A percentile compares a stretch with the other conserved stretches of the same genome.
These are phyloP conservation scores for Sporopachydermia lactativora DNA, from an alignment of 805 yeast species.

Conservation along the genomic window DNA sequence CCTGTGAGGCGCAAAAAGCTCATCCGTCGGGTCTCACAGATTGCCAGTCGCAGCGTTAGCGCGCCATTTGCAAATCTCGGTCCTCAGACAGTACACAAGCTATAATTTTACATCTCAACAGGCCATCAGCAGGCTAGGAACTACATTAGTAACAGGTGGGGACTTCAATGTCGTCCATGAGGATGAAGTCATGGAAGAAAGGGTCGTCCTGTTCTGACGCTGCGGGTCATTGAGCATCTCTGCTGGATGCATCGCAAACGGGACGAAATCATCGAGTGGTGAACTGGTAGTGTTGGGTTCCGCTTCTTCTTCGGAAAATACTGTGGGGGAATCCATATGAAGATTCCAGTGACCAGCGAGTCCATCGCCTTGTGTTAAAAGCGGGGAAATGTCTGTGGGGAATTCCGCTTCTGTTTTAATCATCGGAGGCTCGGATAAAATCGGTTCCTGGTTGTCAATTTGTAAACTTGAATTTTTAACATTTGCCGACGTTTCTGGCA, in stretches of 20 bases:
- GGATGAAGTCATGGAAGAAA: slow-evolving; percentile 1
- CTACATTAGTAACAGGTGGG: not conserved
- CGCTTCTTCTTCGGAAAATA: not conserved
- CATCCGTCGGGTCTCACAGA: not conserved
- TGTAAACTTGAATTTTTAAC: too few relatives aligned
- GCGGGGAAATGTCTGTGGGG: not conserved
- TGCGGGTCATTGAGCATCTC: slow-evolving; percentile 1
- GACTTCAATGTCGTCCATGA: not conserved
- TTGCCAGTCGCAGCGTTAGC: slow-evolving; percentile 1
- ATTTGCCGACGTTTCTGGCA: not conserved
- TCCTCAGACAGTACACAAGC: not conserved
- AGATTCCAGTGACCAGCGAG: not conserved
- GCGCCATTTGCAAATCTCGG: not conserved
- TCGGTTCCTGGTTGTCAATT: too few relatives aligned
- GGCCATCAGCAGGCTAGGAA: slow-evolving; percentile 1
- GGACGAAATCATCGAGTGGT: slow-evolving; percentile 1
- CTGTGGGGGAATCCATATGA: not conserved
- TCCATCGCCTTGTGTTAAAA: not conserved
- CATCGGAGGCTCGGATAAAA: not conserved
- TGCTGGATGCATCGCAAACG: slow-evolving; percentile 1
- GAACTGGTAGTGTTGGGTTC: not conserved
- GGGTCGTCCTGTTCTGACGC: slow-evolving; percentile 2
- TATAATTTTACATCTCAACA: not conserved
- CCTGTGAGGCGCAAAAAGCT: too few relatives aligned
- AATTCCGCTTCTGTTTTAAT: not conserved